Evolutionary conservation across 148 eudicot genomes (phyloP), one percentile per base, ranked within the genome.

Genomic region (Silene latifolia): DNA sequence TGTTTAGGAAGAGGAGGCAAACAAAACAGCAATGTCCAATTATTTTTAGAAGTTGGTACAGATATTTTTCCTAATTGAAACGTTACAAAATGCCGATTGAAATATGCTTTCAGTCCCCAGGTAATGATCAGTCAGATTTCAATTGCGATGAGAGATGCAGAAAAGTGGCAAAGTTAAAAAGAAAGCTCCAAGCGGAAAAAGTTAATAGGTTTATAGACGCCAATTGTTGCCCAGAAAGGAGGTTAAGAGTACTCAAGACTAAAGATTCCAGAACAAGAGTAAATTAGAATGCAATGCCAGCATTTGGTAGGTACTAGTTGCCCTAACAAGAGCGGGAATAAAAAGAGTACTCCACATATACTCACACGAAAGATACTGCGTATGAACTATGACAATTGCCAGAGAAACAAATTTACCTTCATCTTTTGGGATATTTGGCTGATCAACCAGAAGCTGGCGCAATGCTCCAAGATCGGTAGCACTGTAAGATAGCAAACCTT

Each of bases 391-490:
- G 42, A 46, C 8, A 25, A 2, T 62, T 44, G 72, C 10, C 10
- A 24, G 61, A 25, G 61, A 23, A 25, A 74, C 25, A 66, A 60
- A 63, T 27, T 6, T 81, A 91, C 98, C 93, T 86, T 93, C 95
- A 29, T 93, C 93, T 75, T 59, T 84, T 13, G 88, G 85, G 44
- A 93, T 89, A 78, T 89, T 89, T 42, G 98, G 97, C 81, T 93
- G 88, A 83, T 93, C 97, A 83, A 89, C 85, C 83, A 93, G 80
- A 35, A 93, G 90, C 81, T 88, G 89, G 76, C 80, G 86, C 68
- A 93, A 85, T 35, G 89, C 90, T 74, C 83, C 91, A 86, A 91
- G 69, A 82, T 89, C 90, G 67, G 64, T 76, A 47, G 76, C 83
- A 76, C 95, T 86, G 87, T 77, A 82, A 67, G 47, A 57, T 39